Conservation (phyloP, 371 early-diverging fungal genomes). For the Mortierella sp. region DNA sequence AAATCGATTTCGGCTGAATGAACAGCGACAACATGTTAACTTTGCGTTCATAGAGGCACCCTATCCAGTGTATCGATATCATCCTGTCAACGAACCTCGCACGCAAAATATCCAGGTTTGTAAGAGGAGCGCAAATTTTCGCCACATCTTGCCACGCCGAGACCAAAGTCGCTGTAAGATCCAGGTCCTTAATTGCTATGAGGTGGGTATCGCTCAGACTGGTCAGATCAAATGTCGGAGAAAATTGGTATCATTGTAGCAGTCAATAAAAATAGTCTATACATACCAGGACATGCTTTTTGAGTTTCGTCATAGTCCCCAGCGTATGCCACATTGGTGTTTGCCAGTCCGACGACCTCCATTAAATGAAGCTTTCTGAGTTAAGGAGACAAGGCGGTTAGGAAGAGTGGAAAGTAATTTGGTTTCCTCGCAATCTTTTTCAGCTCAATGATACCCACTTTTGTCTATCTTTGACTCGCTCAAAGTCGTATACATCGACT, state of each 20-base stretch:
- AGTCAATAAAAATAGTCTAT: background rate
- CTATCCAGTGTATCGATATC: background rate
- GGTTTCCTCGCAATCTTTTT: too few relatives aligned
- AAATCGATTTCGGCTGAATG: constrained; percentile 60
- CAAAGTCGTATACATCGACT: constrained; percentile 87
- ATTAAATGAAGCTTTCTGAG: constrained; percentile 43
- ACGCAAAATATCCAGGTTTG: constrained; percentile 69
- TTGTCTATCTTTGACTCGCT: constrained; percentile 73
- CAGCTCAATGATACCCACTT: constrained; percentile 53
- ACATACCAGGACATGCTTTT: constrained; percentile 54
- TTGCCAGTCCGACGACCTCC: constrained; percentile 47
- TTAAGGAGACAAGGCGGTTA: background rate
- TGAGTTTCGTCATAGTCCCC: constrained; percentile 51
- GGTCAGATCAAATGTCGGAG: too few relatives aligned
- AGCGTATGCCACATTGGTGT: constrained; percentile 41
- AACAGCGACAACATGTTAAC: background rate
- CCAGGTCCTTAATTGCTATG: constrained; percentile 73
- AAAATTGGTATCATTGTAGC: background rate
- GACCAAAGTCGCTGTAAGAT: constrained; percentile 80
- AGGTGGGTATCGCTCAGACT: background rate
- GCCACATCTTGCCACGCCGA: constrained; percentile 72
- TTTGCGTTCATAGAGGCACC: background rate
- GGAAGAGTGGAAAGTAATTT: too few relatives aligned
- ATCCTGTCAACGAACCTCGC: constrained; percentile 63
- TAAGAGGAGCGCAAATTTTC: constrained; percentile 69